Evolutionary conservation across 495 filamentous ascomycete genomes (phyloP), one percentile per base, ranked within the genome.

Genomic region (Hypoxylon rickii): DNA sequence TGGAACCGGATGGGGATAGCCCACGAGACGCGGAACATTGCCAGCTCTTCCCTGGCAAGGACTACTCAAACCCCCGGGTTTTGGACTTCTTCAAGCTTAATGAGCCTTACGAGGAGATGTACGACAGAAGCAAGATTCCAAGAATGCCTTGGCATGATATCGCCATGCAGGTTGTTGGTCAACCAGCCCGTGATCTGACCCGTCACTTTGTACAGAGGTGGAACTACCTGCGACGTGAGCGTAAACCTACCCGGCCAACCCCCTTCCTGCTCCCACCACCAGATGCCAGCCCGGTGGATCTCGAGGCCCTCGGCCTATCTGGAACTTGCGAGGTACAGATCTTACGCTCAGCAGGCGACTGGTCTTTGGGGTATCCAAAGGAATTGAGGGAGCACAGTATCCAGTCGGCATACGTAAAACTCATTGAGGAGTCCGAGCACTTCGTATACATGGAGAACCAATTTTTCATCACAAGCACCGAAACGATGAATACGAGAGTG

Each of bases 71-170:
- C 66, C 95, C 94, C 12, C 81, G 94, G 37, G 90, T 96, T 6
- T 87, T 90, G 52, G 94, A 99, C 69, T 99, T 99, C 70, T 97
- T 90, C 72, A 85, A 87, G 42, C 78, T 99, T 11, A 86, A 94
- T 61, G 94, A 95, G 66, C 94, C 94, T 8, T 99, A 97, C 66
- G 95, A 95, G 61, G 94, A 99, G 70, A 99, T 99, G 94, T 99
- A 99, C 64, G 91, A 97, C 65, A 83, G 94, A 34, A 86, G 85
- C 29, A 85, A 86, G 65, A 79, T 94, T 13, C 90, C 95, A 0
- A 79, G 94, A 46, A 99, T 97, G 94, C 95, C 95, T 2, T 99
- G 94, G 94, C 94, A 99, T 65, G 94, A 99, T 70, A 94, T 99
- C 45, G 85, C 87, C 8, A 99, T 99, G 94, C 94, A 99, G 73